These are phyloP conservation scores for Trametes sanguinea DNA, from an alignment of 768 basidiomycete species.

Conservation along the genomic window DNA sequence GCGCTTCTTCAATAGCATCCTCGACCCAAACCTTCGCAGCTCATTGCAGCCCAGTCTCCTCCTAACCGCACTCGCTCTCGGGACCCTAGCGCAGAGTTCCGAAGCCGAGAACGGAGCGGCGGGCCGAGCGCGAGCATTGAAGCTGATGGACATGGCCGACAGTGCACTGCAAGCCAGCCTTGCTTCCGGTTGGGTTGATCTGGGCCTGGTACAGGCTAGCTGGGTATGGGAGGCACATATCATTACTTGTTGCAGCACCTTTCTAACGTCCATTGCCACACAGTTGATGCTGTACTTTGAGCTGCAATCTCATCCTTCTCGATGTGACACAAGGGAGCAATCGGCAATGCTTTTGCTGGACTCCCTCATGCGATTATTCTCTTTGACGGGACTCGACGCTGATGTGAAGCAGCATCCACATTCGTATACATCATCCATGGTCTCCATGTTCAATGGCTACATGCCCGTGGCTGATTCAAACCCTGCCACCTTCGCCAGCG, in stretches of 20 bases:
- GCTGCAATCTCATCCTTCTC: slow-evolving; percentile 64
- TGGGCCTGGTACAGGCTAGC: slow-evolving; percentile 71
- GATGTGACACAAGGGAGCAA: slow-evolving; percentile 51
- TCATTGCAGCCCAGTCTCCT: slow-evolving; percentile 67
- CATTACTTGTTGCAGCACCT: not conserved
- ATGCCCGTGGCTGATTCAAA: slow-evolving; percentile 37
- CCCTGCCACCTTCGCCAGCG: slow-evolving; percentile 36
- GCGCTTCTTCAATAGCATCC: slow-evolving; percentile 60
- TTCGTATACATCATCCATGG: slow-evolving; percentile 34
- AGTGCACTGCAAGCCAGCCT: slow-evolving; percentile 69
- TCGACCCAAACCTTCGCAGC: slow-evolving; percentile 51
- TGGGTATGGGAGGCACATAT: slow-evolving; percentile 36
- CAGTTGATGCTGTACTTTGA: slow-evolving; percentile 75
- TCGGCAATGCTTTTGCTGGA: slow-evolving; percentile 66
- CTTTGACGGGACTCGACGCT: slow-evolving; percentile 60
- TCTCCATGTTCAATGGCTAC: not conserved
- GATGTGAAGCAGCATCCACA: slow-evolving; percentile 49
- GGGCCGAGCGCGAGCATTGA: slow-evolving; percentile 58
- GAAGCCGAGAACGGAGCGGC: slow-evolving; percentile 49
- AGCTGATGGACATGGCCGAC: slow-evolving; percentile 67
- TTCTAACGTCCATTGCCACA: slow-evolving; percentile 5
- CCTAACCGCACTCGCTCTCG: slow-evolving; percentile 61
- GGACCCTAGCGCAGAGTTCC: slow-evolving; percentile 69
- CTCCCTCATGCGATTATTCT: slow-evolving; percentile 60
- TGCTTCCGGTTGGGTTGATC: slow-evolving; percentile 71